Evolutionary conservation across 345 rosid genomes (phyloP).

Genomic region (thale cress (Arabidopsis thaliana)): DNA sequence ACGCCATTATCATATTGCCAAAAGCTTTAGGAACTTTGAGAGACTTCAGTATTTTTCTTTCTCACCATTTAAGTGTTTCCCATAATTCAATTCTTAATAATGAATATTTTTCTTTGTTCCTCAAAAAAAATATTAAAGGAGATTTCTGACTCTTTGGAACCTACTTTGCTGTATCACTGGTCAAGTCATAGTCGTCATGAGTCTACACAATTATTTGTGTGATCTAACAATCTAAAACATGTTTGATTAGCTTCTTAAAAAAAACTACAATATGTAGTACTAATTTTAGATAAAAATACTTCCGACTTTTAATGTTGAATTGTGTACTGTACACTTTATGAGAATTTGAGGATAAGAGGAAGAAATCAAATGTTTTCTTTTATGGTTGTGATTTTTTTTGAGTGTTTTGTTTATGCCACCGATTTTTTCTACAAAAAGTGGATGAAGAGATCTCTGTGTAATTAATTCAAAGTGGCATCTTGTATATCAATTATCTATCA

Average conservation of each 20-base stretch:
- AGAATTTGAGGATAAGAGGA: neutral
- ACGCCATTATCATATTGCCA: slow-evolving; percentile 39
- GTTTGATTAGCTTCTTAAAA: neutral
- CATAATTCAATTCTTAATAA: neutral
- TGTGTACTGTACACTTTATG: neutral
- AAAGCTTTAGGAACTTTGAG: slow-evolving; percentile 23
- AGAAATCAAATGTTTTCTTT: neutral
- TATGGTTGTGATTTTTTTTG: slow-evolving; percentile 2
- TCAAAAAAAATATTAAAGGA: neutral
- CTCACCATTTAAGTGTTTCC: neutral
- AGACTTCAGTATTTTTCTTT: neutral
- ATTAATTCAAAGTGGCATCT: slow-evolving; percentile 13
- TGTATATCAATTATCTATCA: neutral
- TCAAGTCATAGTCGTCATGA: slow-evolving; percentile 22
- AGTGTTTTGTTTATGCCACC: neutral
- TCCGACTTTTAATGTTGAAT: neutral
- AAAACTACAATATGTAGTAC: neutral
- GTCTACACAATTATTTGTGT: neutral
- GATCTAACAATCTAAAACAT: neutral
- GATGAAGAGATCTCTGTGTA: slow-evolving; percentile 14
- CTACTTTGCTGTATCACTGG: neutral
- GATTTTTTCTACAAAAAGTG: neutral
- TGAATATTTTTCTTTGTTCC: neutral
- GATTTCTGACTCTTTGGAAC: neutral
- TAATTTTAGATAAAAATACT: neutral